These are phyloP conservation scores for Lagenidium giganteum DNA, from an alignment of 352 stramenopile genomes.

Conservation along the genomic window DNA sequence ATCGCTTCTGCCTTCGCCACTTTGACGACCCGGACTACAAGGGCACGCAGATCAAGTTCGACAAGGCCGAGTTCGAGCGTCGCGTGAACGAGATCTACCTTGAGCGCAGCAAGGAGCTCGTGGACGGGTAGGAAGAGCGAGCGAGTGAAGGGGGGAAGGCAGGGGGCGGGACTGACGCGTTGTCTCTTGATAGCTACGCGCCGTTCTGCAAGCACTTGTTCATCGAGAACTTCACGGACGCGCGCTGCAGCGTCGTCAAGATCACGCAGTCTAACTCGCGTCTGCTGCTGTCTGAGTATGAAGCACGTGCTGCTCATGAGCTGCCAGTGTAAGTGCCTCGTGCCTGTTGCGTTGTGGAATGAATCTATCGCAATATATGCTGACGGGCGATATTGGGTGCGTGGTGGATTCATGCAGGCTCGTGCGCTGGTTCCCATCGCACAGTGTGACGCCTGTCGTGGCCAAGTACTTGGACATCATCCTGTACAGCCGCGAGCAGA, in stretches of 20 bases:
- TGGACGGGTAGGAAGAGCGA: conserved; percentile 43
- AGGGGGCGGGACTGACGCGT: too few relatives aligned
- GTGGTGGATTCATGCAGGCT: conserved; percentile 26
- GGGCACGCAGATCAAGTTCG: conserved; percentile 62
- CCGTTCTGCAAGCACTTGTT: conserved; percentile 99
- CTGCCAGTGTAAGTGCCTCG: conserved; percentile 82
- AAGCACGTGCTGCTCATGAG: conserved; percentile 91
- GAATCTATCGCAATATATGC: too few relatives aligned
- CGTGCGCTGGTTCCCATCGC: conserved; percentile 88
- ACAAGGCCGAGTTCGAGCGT: conserved; percentile 70
- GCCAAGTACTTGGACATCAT: conserved; percentile 98
- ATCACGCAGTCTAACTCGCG: conserved; percentile 94
- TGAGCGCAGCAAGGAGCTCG: conserved; percentile 47
- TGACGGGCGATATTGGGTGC: too few relatives aligned
- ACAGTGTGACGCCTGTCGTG: conserved; percentile 80
- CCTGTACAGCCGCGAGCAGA: conserved; percentile 98
- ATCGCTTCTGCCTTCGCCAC: conserved; percentile 80
- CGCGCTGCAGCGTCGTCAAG: conserved; percentile 81
- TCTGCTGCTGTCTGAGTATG: conserved; percentile 92
- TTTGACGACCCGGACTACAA: conserved; percentile 81
- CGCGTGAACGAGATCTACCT: conserved; percentile 84
- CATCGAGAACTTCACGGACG: conserved; percentile 92
- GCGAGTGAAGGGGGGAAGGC: too few relatives aligned
- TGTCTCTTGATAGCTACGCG: conserved; percentile 78
- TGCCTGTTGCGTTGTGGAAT: background rate